Base-by-base conservation (phyloP, 2,329 filamentous ascomycete genomes). In the Aureobasidium vineae region DNA sequence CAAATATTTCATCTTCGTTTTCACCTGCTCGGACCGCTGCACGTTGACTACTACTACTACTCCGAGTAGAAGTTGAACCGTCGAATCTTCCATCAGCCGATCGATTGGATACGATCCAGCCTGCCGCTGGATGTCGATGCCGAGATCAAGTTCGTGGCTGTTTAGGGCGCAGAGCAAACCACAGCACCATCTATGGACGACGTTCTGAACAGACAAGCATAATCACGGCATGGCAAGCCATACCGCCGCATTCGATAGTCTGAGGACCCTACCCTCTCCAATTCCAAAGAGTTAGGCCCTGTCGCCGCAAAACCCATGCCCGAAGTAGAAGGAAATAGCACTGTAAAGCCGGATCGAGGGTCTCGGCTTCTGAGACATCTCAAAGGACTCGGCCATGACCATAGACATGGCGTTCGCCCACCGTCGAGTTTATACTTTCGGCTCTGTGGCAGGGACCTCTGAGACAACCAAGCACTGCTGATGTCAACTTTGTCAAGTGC, bases 211-310 rank as follows among this genome's bases (percentile, higher is more conserved):
- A 49, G 33, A 50, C 33, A 45, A 63, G 36, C 47, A 47, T 36
- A 64, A 64, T 64, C 43, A 31, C 50, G 61, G 49, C 36, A 54
- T n/a, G 11, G 19, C 33, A 40, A 64, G 61, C 61, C 61, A 64
- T 47, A 31, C 31, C 33, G 59, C 47, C 50, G 47, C 23, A 21
- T 64, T 54, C 61, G 15, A 54, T 54, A 64, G 61, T 64, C n/a
- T n/a, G 31, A 54, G 28, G 47, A 49, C 36, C 38, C 47, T 3
- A n/a, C 11, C 54, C 43, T 45, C 47, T 38, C 19, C 16, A 36
- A 45, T 54, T 54, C 38, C 26, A 45, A 26, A 43, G 31, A 5
- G 5, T 11, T 45, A 43, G 19, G 36, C 61, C 38, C 31, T n/a
- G 21, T 2, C n/a, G 47, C 45, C 45, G 33, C 40, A 23, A 52